phyloP scores from a whole-genome alignment of 129 eudicot genomes.

The Ambrosia trifida region DNA sequence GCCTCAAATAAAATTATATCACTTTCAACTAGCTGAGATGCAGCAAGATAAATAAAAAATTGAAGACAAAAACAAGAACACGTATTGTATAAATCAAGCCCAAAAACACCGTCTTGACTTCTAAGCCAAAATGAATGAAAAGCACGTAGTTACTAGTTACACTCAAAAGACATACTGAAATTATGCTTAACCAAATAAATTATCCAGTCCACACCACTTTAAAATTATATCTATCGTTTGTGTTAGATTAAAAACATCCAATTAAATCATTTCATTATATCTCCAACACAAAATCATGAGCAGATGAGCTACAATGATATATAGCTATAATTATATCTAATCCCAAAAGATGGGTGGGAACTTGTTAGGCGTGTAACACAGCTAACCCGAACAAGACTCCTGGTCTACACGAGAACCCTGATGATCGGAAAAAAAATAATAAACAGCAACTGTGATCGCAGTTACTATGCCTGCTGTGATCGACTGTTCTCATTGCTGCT shows the following conservation, averaged over 20 bases:
- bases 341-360: background rate
- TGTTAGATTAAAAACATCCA: background rate
- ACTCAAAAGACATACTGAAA: constrained; percentile 14
- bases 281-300: constrained; percentile 20
- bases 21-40: constrained; percentile 2
- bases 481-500: too few relatives aligned
- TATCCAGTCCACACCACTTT: constrained; percentile 13
- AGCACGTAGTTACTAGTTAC: background rate
- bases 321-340: background rate
- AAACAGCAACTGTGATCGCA: too few relatives aligned
- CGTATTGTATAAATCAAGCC: background rate
- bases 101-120: background rate
- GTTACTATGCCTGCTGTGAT: too few relatives aligned
- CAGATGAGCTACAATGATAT: constrained; percentile 1
- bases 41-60: background rate
- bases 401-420: too few relatives aligned
- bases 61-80: constrained; percentile 2
- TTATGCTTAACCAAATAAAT: constrained; percentile 5
- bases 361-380: background rate
- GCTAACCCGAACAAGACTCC: too few relatives aligned
- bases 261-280: background rate
- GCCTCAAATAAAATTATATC: constrained; percentile 3
- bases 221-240: background rate
- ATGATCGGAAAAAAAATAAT: too few relatives aligned
- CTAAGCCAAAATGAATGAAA: background rate